A percentile compares a stretch with the other conserved stretches of the same genome.
phyloP scores from a whole-genome alignment of 768 basidiomycete genomes.

The Pulveroboletus ravenelii region DNA sequence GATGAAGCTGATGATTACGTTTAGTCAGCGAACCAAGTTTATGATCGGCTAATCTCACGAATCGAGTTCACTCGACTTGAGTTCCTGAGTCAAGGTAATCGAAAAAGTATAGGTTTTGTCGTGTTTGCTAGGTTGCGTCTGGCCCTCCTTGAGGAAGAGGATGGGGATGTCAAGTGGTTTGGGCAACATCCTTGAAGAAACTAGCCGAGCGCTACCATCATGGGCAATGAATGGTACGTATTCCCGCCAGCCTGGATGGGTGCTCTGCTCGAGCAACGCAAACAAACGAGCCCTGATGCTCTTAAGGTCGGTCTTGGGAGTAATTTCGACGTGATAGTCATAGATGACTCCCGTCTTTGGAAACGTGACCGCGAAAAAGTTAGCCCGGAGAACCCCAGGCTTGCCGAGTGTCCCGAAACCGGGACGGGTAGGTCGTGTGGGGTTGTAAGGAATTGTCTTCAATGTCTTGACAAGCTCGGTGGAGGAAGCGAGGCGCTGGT shows the following conservation, averaged over 20 bases:
- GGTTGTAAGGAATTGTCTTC: slow-evolving; percentile 25
- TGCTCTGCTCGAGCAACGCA: slow-evolving; percentile 37
- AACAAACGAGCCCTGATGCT: slow-evolving; percentile 40
- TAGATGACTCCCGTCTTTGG: slow-evolving; percentile 35
- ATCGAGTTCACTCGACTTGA: slow-evolving; percentile 28
- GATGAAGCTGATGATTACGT: slow-evolving; percentile 33
- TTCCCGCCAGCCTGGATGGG: slow-evolving; percentile 34
- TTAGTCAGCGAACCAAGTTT: neutral
- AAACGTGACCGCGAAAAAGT: slow-evolving; percentile 46
- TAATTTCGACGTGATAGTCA: slow-evolving; percentile 42
- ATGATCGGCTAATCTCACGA: slow-evolving; percentile 26
- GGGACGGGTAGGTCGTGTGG: slow-evolving; percentile 43
- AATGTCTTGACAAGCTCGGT: slow-evolving; percentile 28
- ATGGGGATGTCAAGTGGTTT: slow-evolving; percentile 33
- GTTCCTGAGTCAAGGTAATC: slow-evolving; percentile 29
- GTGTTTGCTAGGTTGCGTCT: slow-evolving; percentile 25
- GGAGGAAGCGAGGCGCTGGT: slow-evolving; percentile 29
- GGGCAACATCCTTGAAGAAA: slow-evolving; percentile 37
- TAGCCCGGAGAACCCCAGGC: slow-evolving; percentile 40
- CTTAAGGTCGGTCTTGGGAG: slow-evolving; percentile 33
- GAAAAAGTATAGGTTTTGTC: slow-evolving; percentile 37
- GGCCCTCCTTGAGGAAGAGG: slow-evolving; percentile 40
- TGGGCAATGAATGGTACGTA: slow-evolving; percentile 35
- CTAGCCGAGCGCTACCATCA: slow-evolving; percentile 40
- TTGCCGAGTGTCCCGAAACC: slow-evolving; percentile 41